Evolutionary conservation across 345 rosid genomes (phyloP).

Genomic region (Salix suchowensis): DNA sequence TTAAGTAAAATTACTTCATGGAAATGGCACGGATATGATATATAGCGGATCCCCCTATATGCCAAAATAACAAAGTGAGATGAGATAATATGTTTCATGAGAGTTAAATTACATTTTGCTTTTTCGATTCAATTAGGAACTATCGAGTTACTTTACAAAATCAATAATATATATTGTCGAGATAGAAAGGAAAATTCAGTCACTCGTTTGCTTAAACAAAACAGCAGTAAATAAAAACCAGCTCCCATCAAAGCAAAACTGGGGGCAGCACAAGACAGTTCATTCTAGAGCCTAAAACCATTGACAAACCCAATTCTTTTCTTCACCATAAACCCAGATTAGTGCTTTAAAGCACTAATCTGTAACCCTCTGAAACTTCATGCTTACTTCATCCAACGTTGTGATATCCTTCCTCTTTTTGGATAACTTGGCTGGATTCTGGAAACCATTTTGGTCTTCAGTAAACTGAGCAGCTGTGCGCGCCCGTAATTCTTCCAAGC

Average conservation of each 20-base stretch:
- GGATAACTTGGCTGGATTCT: constrained; percentile 38
- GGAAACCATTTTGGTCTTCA: constrained; percentile 42
- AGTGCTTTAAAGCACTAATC: constrained; percentile 18
- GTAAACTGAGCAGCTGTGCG: constrained; percentile 75
- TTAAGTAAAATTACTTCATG: background rate
- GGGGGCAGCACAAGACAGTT: background rate
- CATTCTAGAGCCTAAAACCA: background rate
- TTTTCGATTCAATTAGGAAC: background rate
- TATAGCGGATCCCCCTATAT: background rate
- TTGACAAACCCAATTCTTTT: background rate
- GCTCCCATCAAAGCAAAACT: constrained; percentile 10
- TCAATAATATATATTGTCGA: background rate
- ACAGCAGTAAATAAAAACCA: background rate
- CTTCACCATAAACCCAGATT: background rate
- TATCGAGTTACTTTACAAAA: background rate
- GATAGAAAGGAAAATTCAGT: background rate
- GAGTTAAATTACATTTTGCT: background rate
- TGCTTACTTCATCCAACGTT: constrained; percentile 47
- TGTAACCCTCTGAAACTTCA: constrained; percentile 49
- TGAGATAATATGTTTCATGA: background rate
- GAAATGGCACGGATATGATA: background rate
- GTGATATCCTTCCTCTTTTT: constrained; percentile 61
- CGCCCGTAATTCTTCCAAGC: constrained; percentile 64
- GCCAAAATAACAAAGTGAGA: background rate
- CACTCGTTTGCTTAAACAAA: background rate